A percentile compares a stretch with the other conserved stretches of the same genome.
phyloP scores from a whole-genome alignment of 805 yeast genomes.

The Cyberlindnera mississippiensis region DNA sequence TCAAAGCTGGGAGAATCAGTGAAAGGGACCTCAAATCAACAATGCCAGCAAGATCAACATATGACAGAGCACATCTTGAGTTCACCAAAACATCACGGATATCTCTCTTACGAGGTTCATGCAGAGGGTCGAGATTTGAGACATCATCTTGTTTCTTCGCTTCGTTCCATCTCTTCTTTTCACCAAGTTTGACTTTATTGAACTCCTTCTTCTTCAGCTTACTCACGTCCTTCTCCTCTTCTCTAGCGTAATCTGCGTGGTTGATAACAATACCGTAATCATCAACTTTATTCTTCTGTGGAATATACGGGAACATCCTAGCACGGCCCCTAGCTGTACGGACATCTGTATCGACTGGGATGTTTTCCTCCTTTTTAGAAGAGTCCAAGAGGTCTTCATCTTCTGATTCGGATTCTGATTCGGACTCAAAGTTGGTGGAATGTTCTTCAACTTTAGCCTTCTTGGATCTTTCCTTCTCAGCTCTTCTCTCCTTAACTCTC shows the following conservation, averaged over 20 bases:
- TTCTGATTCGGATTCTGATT: conserved; percentile 25
- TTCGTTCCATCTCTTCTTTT: conserved; percentile 35
- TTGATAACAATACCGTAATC: conserved; percentile 85
- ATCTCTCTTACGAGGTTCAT: conserved; percentile 47
- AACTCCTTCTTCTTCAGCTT: conserved; percentile 27
- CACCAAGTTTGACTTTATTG: conserved; percentile 30
- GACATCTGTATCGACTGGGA: conserved; percentile 33
- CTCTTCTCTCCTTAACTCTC: conserved; percentile 43
- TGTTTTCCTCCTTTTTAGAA: conserved; percentile 12
- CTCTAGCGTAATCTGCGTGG: conserved; percentile 55
- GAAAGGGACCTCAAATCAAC: conserved; percentile 81
- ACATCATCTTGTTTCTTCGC: conserved; percentile 48
- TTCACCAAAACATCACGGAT: conserved; percentile 33
- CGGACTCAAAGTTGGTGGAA: conserved; percentile 25
- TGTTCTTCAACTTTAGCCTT: conserved; percentile 30
- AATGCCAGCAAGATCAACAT: conserved; percentile 76
- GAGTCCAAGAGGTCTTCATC: conserved; percentile 27
- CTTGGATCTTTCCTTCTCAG: conserved; percentile 30
- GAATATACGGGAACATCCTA: conserved; percentile 74
- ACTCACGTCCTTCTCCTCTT: conserved; percentile 41
- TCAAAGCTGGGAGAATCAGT: conserved; percentile 71
- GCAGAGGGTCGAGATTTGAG: conserved; percentile 45
- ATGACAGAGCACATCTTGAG: conserved; percentile 68
- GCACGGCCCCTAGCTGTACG: conserved; percentile 28
- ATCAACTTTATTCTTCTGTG: conserved; percentile 59